Evolutionary conservation across 495 filamentous ascomycete genomes (phyloP).

Genomic region (Penicillium crystallinum): DNA sequence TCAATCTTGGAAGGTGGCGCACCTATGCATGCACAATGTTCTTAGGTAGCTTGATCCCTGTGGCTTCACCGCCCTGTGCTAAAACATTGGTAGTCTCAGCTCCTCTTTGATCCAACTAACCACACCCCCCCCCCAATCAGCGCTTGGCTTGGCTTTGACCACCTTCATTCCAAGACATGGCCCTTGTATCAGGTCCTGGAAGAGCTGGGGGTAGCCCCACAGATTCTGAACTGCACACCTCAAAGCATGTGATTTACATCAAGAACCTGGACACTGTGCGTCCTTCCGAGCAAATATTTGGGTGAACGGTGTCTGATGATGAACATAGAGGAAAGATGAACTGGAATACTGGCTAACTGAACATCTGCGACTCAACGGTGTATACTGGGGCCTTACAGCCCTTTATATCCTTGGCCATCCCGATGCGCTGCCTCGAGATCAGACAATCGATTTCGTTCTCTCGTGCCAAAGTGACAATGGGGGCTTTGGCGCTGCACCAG

Average conservation of each 20-base stretch:
- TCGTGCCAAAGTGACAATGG: constrained; percentile 84
- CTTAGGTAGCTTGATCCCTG: not conserved
- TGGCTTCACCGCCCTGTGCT: not conserved
- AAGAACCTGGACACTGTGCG: constrained; percentile 82
- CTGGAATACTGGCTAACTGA: constrained; percentile 97
- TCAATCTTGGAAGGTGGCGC: too few relatives aligned
- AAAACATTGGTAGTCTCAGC: not conserved
- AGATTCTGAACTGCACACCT: constrained; percentile 53
- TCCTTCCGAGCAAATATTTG: constrained; percentile 20
- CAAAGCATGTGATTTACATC: constrained; percentile 89
- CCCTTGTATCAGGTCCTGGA: constrained; percentile 58
- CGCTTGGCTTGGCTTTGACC: not conserved
- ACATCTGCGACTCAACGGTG: constrained; percentile 86
- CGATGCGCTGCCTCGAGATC: constrained; percentile 70
- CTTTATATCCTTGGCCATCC: constrained; percentile 79
- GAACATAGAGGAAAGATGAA: constrained; percentile 72
- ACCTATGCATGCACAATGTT: not conserved
- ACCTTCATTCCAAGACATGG: constrained; percentile 36
- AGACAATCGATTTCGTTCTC: constrained; percentile 85
- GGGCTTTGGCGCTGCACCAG: constrained; percentile 89
- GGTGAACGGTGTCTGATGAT: constrained; percentile 10
- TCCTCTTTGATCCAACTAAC: constrained; percentile 1
- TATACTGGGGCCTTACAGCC: constrained; percentile 93
- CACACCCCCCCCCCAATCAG: not conserved
- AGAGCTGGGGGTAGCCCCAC: constrained; percentile 46